Evolutionary conservation across 2,329 filamentous ascomycete species (phyloP), one percentile per base, ranked within the genome.

Genomic region (Claviceps africana): DNA sequence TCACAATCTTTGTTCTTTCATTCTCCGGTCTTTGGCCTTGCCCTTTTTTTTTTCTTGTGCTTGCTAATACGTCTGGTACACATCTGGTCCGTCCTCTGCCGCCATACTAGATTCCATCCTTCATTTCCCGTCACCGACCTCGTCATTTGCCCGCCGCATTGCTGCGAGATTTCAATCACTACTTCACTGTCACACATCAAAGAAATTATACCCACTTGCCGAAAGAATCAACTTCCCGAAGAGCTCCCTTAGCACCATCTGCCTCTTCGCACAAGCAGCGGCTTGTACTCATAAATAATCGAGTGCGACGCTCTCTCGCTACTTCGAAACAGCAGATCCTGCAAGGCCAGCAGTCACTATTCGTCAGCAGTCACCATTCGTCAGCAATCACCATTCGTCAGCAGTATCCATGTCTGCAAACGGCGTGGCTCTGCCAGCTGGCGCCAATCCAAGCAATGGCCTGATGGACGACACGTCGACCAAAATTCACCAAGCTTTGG

Each of bases 401-500:
- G 50, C 40, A 48, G 30, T 31, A 25, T 57, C 50, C 59, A 68
- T 72, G 69, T 62, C 66, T 55, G 59, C 65, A 55, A 71, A 69
- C 64, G 70, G 68, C 56, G 60, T 58, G 55, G 56, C 56, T 58
- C 53, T 60, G 56, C 53, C 59, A 54, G 57, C 57, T 59, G 67
- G 65, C 57, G 54, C 54, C 56, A 58, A 63, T 56, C 61, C 64
- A 52, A 62, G 61, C 54, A 67, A 68, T 59, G 66, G 67, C 57
- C 65, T 66, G 56, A 67, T 64, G 57, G 64, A 67, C 55, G 69
- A 70, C 35, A 65, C 78, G 50, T 74, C 88, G 50, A 71, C 78
- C 49, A 81, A 79, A 64, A 93, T 97, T 58, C 81, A 88, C 62
- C 79, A 86, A 62, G 93, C 93, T 42, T 81, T 98, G 59, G 81